phyloP scores from a whole-genome alignment of 176 grass and related monocot species.

The Oryza longistaminata region DNA sequence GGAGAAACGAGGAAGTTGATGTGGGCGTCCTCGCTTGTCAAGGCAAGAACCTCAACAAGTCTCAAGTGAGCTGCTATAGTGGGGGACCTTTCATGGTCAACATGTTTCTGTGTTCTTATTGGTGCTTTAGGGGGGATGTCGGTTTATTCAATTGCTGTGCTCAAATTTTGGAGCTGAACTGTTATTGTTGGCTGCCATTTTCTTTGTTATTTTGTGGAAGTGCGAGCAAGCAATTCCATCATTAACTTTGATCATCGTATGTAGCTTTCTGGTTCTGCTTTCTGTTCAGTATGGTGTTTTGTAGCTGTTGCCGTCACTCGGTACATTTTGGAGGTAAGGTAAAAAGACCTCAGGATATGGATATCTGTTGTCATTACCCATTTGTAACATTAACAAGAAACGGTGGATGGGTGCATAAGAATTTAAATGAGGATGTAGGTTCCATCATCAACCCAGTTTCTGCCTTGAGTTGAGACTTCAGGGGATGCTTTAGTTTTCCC shows the following conservation, averaged over 20 bases:
- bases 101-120: constrained; percentile 58
- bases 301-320: constrained; percentile 27
- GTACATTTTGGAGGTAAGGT: constrained; percentile 45
- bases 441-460: constrained; percentile 9
- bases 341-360: constrained; percentile 9
- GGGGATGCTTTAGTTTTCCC: not conserved
- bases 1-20: constrained; percentile 35
- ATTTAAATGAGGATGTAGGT: constrained; percentile 33
- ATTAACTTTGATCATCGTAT: constrained; percentile 37
- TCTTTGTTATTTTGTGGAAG: constrained; percentile 55
- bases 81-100: constrained; percentile 22
- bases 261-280: constrained; percentile 46
- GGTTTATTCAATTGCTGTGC: constrained; percentile 61
- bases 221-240: constrained; percentile 43
- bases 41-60: constrained; percentile 57
- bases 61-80: constrained; percentile 44
- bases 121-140: constrained; percentile 44
- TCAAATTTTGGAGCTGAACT: constrained; percentile 56
- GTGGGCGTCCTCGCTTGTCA: constrained; percentile 33
- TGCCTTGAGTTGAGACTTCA: not conserved
- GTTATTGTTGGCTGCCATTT: constrained; percentile 53
- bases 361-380: constrained; percentile 11
- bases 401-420: constrained; percentile 43
- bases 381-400: constrained; percentile 55
- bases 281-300: constrained; percentile 45